Evolutionary conservation across 306 rosid species (phyloP).

Genomic region (Calophaca sinica): DNA sequence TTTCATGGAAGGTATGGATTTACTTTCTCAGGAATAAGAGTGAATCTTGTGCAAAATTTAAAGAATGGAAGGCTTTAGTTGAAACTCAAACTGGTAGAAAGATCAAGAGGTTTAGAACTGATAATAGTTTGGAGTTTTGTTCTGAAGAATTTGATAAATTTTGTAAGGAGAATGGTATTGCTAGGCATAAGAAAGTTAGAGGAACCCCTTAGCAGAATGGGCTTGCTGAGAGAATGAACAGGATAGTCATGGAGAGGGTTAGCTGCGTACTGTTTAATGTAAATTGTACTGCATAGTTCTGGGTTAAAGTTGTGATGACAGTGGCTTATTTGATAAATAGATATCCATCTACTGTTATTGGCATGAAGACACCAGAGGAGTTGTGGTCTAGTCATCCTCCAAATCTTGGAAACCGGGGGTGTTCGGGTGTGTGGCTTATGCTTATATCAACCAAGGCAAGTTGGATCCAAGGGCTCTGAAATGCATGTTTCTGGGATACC

Average conservation of each 20-base stretch:
- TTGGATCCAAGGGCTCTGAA: no score
- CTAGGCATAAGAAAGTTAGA: background rate
- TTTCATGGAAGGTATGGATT: background rate
- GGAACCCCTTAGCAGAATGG: background rate
- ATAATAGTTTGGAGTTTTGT: no score
- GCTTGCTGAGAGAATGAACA: slow-evolving; percentile 1
- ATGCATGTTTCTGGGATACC: no score
- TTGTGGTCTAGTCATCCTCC: no score
- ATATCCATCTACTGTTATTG: background rate
- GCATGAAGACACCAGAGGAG: no score
- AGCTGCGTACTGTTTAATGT: background rate
- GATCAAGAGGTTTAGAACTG: background rate
- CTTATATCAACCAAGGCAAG: background rate
- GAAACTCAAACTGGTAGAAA: background rate
- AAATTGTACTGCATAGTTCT: background rate
- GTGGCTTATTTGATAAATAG: background rate
- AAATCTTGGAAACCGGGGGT: background rate
- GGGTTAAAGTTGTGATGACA: background rate
- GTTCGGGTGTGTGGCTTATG: background rate
- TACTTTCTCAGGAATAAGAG: background rate
- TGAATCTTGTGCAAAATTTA: no score
- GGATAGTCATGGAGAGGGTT: no score
- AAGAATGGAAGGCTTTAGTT: background rate
- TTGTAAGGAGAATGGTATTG: no score
- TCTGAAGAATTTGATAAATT: no score